Evolutionary conservation across 2,329 filamentous ascomycete genomes (phyloP).

Genomic region (Chaetomiaceae sp.): DNA sequence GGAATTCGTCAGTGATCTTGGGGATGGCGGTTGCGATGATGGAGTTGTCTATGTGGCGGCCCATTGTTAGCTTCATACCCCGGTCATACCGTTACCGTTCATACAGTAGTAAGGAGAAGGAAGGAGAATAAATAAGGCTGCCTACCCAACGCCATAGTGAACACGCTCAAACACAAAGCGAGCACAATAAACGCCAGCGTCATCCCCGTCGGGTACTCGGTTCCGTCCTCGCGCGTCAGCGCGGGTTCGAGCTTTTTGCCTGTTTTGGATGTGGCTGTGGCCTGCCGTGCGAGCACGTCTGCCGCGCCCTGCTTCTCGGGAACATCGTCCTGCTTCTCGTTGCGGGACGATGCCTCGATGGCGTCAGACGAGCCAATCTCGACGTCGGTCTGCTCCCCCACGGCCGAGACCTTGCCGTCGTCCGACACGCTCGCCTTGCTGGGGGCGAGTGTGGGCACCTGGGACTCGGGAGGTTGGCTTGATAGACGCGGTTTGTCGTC

Average conservation of each 20-base stretch:
- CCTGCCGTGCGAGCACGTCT: constrained; percentile 22
- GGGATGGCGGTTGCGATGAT: constrained; percentile 39
- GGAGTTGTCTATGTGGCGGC: too few relatives aligned
- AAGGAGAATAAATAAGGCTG: too few relatives aligned
- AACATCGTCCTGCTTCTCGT: constrained; percentile 12
- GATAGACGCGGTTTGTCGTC: constrained; percentile 11
- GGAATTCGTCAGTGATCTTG: constrained; percentile 37
- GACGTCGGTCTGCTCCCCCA: constrained; percentile 19
- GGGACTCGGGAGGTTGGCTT: constrained; percentile 13
- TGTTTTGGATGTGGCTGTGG: constrained; percentile 28
- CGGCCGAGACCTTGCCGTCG: constrained; percentile 23
- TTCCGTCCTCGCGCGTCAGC: constrained; percentile 36
- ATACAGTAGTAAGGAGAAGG: too few relatives aligned
- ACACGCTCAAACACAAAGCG: constrained; percentile 42
- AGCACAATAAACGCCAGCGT: constrained; percentile 39
- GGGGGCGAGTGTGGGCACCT: constrained; percentile 27
- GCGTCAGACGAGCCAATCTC: constrained; percentile 13
- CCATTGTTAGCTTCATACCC: too few relatives aligned
- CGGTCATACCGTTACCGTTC: too few relatives aligned
- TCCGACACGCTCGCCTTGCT: constrained; percentile 25
- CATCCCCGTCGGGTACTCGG: constrained; percentile 36
- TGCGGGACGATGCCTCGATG: constrained; percentile 2
- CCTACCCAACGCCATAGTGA: constrained; percentile 41
- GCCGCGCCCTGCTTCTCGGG: background rate
- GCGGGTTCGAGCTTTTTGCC: constrained; percentile 26